Evolutionary conservation across 73 alveolate genomes (phyloP).

Genomic region (Paramecium sexaurelia): DNA sequence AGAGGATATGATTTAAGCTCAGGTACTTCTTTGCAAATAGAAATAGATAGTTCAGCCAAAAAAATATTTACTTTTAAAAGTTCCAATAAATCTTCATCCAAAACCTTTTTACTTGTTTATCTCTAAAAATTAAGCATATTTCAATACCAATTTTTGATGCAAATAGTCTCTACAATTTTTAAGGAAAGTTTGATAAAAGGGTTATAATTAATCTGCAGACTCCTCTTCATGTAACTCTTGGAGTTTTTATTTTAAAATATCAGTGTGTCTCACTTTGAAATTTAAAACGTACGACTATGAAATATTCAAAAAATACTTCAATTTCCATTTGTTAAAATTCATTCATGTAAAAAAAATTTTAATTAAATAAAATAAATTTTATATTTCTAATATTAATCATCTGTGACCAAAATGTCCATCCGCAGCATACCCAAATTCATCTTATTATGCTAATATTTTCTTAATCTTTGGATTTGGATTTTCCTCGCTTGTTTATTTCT

Average conservation of each 20-base stretch:
- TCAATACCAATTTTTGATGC: background rate
- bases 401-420: conserved; percentile 26
- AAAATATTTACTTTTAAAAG: background rate
- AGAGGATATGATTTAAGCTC: background rate
- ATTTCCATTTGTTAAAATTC: conserved; percentile 27
- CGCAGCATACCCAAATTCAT: background rate
- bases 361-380: background rate
- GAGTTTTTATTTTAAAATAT: background rate
- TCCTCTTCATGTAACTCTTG: background rate
- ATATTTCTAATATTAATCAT: background rate
- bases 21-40: background rate
- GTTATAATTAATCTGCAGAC: background rate
- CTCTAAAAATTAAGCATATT: background rate
- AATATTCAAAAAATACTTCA: background rate
- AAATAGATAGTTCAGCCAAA: background rate
- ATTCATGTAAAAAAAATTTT: background rate
- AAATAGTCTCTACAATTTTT: conserved; percentile 46
- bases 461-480: background rate
- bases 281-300: conserved; percentile 7
- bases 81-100: conserved; percentile 30
- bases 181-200: background rate
- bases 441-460: background rate
- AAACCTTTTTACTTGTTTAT: background rate
- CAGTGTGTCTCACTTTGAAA: conserved; percentile 7
- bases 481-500: background rate